These are phyloP conservation scores for Papiliotrema fonsecae DNA, from an alignment of 1,284 basidiomycete genomes.

Conservation along the genomic window DNA sequence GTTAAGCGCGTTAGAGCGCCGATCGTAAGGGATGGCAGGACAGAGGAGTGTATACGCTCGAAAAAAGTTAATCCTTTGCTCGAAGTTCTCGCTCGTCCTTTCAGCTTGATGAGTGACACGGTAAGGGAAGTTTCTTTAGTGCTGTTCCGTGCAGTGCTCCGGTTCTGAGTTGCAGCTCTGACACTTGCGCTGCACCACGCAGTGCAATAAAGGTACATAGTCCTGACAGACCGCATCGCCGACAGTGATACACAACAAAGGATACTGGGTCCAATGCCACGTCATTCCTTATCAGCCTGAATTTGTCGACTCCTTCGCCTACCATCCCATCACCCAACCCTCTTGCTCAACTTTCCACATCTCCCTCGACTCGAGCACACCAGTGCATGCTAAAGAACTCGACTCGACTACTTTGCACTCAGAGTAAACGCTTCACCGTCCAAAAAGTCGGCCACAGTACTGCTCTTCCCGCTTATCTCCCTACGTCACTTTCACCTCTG, in stretches of 20 bases:
- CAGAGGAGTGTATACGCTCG: constrained; percentile 17
- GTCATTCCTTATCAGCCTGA: neutral
- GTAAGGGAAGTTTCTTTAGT: neutral
- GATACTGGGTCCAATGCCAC: neutral
- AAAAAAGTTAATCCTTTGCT: neutral
- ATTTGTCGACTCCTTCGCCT: neutral
- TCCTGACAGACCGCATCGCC: neutral
- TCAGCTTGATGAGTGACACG: neutral
- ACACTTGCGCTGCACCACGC: neutral
- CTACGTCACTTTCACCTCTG: neutral
- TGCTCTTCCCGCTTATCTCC: neutral
- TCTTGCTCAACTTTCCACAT: neutral
- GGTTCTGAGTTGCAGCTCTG: neutral
- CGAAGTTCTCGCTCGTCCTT: neutral
- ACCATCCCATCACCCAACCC: neutral
- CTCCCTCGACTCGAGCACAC: neutral
- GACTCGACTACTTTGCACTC: constrained; percentile 4
- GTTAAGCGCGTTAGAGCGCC: no score
- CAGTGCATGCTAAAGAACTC: constrained; percentile 16
- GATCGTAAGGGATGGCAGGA: no score
- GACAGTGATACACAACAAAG: neutral
- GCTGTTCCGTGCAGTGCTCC: neutral
- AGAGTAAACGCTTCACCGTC: no score
- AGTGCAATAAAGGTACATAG: neutral
- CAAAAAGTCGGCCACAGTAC: neutral